Percentiles rank a stretch among this genome's conserved stretches.
phyloP scores from a whole-genome alignment of 805 yeast genomes.

The Candida krabiensis region DNA sequence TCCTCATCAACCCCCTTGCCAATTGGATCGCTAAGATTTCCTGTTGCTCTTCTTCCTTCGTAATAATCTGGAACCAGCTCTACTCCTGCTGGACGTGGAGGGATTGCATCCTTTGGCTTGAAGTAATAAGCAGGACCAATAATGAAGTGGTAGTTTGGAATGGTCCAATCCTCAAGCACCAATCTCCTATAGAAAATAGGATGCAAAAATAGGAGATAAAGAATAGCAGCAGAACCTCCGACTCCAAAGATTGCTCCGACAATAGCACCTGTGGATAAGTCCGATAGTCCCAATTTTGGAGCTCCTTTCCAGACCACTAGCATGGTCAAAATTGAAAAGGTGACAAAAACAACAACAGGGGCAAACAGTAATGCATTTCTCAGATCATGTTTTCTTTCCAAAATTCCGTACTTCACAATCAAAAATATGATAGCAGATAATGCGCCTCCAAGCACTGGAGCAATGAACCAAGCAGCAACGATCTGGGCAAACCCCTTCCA shows the following conservation, averaged over 20 bases:
- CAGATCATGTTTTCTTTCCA: conserved; percentile 57
- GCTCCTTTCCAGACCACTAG: conserved; percentile 81
- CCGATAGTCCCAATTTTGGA: conserved; percentile 58
- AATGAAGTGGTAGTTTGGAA: conserved; percentile 54
- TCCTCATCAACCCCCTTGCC: conserved; percentile 23
- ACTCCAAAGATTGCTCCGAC: conserved; percentile 64
- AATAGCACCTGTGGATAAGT: conserved; percentile 52
- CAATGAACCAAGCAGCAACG: conserved; percentile 79
- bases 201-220: conserved; percentile 54
- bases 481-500: conserved; percentile 74
- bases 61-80: conserved; percentile 62
- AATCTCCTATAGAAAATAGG: conserved; percentile 66
- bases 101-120: conserved; percentile 55
- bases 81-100: conserved; percentile 65
- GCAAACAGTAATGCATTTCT: conserved; percentile 57
- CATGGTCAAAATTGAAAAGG: conserved; percentile 68
- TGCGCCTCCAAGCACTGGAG: conserved; percentile 67
- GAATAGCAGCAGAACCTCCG: conserved; percentile 52
- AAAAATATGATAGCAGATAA: conserved; percentile 61
- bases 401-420: conserved; percentile 56
- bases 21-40: conserved; percentile 8
- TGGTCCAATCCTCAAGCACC: conserved; percentile 64
- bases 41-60: conserved; percentile 50
- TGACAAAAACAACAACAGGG: conserved; percentile 59
- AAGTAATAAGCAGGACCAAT: conserved; percentile 59